A percentile compares a stretch with the other conserved stretches of the same genome.
Evolutionary conservation across 192 early-diverging fungal genomes (phyloP).

Genomic region (Entomortierella chlamydospora): DNA sequence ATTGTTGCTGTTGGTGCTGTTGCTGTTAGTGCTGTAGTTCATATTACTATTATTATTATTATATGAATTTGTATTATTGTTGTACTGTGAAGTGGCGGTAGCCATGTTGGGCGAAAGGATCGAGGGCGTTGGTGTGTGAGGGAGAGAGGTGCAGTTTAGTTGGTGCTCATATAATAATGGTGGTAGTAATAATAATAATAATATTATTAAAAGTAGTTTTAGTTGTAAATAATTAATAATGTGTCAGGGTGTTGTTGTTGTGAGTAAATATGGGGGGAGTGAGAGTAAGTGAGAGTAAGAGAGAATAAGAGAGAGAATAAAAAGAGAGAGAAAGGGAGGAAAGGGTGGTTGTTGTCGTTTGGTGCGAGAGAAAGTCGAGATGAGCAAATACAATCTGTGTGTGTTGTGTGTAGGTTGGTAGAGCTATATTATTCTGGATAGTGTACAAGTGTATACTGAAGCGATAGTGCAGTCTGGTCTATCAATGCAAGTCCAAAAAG

Average conservation of each 20-base stretch:
- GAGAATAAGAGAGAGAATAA: too few relatives aligned
- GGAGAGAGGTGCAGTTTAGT: not conserved
- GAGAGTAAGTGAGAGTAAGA: not conserved
- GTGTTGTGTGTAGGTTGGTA: too few relatives aligned
- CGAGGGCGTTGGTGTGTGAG: too few relatives aligned
- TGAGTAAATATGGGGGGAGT: too few relatives aligned
- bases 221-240: too few relatives aligned
- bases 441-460: too few relatives aligned
- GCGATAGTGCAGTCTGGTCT: too few relatives aligned
- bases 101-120: not conserved
- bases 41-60: conserved; percentile 5
- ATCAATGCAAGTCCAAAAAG: too few relatives aligned
- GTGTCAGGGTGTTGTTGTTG: too few relatives aligned
- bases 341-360: not conserved
- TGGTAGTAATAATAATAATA: not conserved
- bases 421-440: too few relatives aligned
- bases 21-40: not conserved
- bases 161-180: not conserved
- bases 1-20: not conserved
- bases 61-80: not conserved
- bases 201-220: too few relatives aligned
- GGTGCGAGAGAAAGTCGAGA: not conserved
- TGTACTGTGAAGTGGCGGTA: not conserved
- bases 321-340: not conserved
- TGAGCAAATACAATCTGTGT: too few relatives aligned